phyloP scores from a whole-genome alignment of 2,329 filamentous ascomycete species.

The Macroventuria anomochaeta region DNA sequence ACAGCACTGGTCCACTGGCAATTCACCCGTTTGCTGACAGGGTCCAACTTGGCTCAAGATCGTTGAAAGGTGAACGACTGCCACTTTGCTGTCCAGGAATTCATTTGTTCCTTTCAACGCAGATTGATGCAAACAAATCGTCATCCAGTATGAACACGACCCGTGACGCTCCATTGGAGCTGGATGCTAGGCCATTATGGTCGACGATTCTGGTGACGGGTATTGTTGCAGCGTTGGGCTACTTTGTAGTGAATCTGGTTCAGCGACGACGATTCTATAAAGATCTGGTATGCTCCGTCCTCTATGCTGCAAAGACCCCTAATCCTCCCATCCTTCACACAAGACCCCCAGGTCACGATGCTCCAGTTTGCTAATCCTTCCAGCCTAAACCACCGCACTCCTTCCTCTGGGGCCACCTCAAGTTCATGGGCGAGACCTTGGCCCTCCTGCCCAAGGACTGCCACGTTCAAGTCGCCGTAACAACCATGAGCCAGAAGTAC shows the following conservation, averaged over 20 bases:
- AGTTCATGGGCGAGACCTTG: conserved; percentile 47
- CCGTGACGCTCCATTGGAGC: conserved; percentile 1
- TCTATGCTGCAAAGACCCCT: neutral
- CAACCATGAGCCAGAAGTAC: conserved; percentile 46
- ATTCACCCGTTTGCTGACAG: conserved; percentile 4
- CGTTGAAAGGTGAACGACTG: neutral
- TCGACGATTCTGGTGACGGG: conserved; percentile 16
- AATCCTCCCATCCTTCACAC: neutral
- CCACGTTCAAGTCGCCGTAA: conserved; percentile 47
- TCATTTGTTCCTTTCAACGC: neutral
- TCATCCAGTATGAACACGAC: neutral
- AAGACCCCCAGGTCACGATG: no score
- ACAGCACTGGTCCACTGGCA: neutral
- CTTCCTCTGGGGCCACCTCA: conserved; percentile 52
- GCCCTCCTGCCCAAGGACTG: conserved; percentile 40
- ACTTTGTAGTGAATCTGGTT: conserved; percentile 27
- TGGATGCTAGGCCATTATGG: conserved; percentile 19
- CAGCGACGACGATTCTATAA: conserved; percentile 33
- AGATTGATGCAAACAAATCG: neutral
- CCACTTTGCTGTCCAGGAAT: no score
- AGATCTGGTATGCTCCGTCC: conserved; percentile 25
- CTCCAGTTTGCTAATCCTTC: neutral
- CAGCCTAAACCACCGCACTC: conserved; percentile 52
- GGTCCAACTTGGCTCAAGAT: neutral
- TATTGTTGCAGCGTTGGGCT: conserved; percentile 23